Evolutionary conservation across 2,329 filamentous ascomycete genomes (phyloP), one percentile per base, ranked within the genome.

Genomic region (Fusarium miscanthi): DNA sequence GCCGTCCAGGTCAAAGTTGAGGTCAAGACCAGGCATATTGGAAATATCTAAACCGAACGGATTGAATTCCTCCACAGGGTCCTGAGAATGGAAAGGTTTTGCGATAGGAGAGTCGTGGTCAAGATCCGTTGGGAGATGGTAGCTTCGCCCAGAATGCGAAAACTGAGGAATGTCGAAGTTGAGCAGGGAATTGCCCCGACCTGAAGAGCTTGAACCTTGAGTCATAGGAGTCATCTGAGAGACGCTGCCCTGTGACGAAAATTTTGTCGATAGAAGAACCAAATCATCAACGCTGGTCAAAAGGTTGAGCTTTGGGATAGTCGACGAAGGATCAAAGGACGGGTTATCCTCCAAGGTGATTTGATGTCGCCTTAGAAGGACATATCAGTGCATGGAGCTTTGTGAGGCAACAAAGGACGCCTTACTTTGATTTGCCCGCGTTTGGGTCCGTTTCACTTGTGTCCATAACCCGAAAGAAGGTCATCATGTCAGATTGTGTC

Each of bases 261-360:
- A 70, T 63, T 85, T 84, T 45, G 80, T 85, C 16, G 77, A 78
- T 11, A 82, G 71, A 17, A 79, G 69, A 42, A 77, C 69, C 33
- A 81, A 61, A 35, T 82, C 80, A 14, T 80, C 77, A 17, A 81
- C 78, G 30, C 78, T 77, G 41, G 81, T 82, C 37, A 87, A 69
- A 21, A 81, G 69, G 31, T 83, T 80, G 33, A 83, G 62, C 10
- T 77, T 77, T 38, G 82, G 81, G 16, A 82, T 60, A 16, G 69
- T 64, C 46, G 69, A 77, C 63, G 77, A 68, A 8, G 79, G 77
- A 56, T 83, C 82, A 66, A 98, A 98, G 45, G 89, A 87, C 2
- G 94, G 94, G 77, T 98, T 95, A 76, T 98, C 94, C 59, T 89
- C 85, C 4, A 98, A 85, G 6, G 94, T 85, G 62, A 98, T 90